These are phyloP conservation scores for Ricinus communis DNA, from an alignment of 345 rosid species.

Conservation along the genomic window DNA sequence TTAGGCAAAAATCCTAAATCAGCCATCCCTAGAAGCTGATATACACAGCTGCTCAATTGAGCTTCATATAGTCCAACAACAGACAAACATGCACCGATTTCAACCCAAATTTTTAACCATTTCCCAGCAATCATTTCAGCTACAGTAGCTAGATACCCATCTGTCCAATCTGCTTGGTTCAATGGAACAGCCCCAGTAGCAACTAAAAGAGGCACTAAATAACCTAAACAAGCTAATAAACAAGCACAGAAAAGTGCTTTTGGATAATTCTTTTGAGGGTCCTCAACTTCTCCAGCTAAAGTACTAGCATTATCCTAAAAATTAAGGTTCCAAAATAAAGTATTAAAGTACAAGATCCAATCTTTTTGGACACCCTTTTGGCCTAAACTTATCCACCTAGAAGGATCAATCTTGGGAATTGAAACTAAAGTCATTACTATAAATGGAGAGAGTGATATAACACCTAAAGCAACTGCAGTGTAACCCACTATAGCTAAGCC, in stretches of 20 bases:
- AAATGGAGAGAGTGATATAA: constrained; percentile 25
- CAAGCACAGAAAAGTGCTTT: constrained; percentile 22
- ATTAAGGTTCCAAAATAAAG: constrained; percentile 32
- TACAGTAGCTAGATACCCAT: constrained; percentile 23
- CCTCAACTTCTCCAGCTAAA: constrained; percentile 32
- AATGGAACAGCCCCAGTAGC: constrained; percentile 18
- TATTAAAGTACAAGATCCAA: constrained; percentile 28
- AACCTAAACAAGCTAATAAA: constrained; percentile 14
- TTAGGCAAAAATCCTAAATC: constrained; percentile 26
- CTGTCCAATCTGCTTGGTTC: constrained; percentile 21
- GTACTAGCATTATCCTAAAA: constrained; percentile 35
- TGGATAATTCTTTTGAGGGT: constrained; percentile 26
- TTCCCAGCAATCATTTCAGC: constrained; percentile 30
- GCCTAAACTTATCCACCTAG: constrained; percentile 28
- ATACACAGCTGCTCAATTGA: constrained; percentile 22
- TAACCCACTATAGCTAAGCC: constrained; percentile 28
- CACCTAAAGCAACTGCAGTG: constrained; percentile 22
- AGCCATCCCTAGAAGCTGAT: constrained; percentile 31
- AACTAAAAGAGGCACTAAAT: constrained; percentile 29
- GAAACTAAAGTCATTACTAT: constrained; percentile 13
- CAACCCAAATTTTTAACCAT: constrained; percentile 32
- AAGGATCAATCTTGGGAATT: constrained; percentile 28
- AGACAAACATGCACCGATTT: constrained; percentile 26
- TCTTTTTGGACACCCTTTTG: constrained; percentile 19
- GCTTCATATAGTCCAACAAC: constrained; percentile 29